phyloP scores from a whole-genome alignment of 1,139 yeast species.

The Hyphopichia buzzinii region DNA sequence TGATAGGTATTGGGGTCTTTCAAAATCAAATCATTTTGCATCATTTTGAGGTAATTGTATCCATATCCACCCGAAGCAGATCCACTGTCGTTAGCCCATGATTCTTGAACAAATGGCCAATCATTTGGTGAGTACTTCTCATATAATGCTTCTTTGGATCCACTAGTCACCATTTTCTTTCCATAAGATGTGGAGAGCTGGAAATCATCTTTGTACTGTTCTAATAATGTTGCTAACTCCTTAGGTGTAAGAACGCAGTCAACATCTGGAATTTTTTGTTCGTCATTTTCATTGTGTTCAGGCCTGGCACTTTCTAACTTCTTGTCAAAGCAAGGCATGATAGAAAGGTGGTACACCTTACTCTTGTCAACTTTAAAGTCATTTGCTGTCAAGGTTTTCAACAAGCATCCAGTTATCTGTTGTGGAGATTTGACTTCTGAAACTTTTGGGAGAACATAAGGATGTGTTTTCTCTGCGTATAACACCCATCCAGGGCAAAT shows the following conservation, averaged over 20 bases:
- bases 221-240: constrained; percentile 72
- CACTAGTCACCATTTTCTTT: constrained; percentile 15
- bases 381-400: constrained; percentile 56
- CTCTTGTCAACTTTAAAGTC: constrained; percentile 33
- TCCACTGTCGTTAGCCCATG: constrained; percentile 77
- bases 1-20: constrained; percentile 19
- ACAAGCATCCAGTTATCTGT: constrained; percentile 80
- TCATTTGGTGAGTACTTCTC: constrained; percentile 42
- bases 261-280: constrained; percentile 55
- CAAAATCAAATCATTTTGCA: constrained; percentile 28
- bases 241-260: constrained; percentile 93
- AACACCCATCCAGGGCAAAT: constrained; percentile 97
- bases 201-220: constrained; percentile 37
- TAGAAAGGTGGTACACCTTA: constrained; percentile 70
- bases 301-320: constrained; percentile 92
- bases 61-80: constrained; percentile 92
- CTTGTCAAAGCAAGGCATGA: constrained; percentile 98
- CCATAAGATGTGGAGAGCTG: constrained; percentile 6
- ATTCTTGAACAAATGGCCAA: constrained; percentile 57
- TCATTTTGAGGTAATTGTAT: constrained; percentile 49
- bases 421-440: constrained; percentile 83
- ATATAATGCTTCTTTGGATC: constrained; percentile 21
- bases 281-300: constrained; percentile 41
- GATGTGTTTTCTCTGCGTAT: constrained; percentile 94
- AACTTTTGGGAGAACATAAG: constrained; percentile 64